phyloP scores from a whole-genome alignment of 1,284 basidiomycete genomes.

The Ustilago cynodontis region DNA sequence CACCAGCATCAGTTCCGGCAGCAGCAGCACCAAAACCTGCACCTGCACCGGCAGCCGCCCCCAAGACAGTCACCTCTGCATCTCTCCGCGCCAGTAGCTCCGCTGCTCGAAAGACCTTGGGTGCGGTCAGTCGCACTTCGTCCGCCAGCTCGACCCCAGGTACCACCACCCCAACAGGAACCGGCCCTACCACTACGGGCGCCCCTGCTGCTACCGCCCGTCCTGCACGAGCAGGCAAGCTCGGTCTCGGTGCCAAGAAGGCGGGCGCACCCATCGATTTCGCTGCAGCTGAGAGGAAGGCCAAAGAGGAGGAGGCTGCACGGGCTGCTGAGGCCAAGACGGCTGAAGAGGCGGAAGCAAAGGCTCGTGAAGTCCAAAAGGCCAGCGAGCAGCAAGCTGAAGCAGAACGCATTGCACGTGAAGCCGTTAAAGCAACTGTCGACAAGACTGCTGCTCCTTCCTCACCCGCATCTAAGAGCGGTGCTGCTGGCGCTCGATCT shows the following conservation, averaged over 20 bases:
- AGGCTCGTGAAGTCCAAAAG: slow-evolving; percentile 45
- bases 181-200: slow-evolving; percentile 34
- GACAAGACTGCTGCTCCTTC: slow-evolving; percentile 30
- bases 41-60: slow-evolving; percentile 37
- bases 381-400: slow-evolving; percentile 51
- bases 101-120: slow-evolving; percentile 48
- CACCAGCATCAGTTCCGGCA: slow-evolving; percentile 42
- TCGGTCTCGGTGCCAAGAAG: slow-evolving; percentile 65
- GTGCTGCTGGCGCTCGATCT: slow-evolving; percentile 19
- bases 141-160: slow-evolving; percentile 53
- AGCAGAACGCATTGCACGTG: slow-evolving; percentile 56
- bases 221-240: slow-evolving; percentile 57
- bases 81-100: slow-evolving; percentile 51
- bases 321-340: slow-evolving; percentile 44
- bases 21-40: slow-evolving; percentile 32
- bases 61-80: slow-evolving; percentile 62
- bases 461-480: slow-evolving; percentile 19
- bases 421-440: slow-evolving; percentile 55
- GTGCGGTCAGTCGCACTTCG: slow-evolving; percentile 51
- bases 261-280: slow-evolving; percentile 63
- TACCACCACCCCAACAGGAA: slow-evolving; percentile 46
- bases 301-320: slow-evolving; percentile 62
- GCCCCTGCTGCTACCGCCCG: slow-evolving; percentile 33
- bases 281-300: slow-evolving; percentile 66
- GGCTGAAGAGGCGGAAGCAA: slow-evolving; percentile 52